These are phyloP conservation scores for Clitopilus passeckerianus DNA, from an alignment of 768 basidiomycete genomes.

Conservation along the genomic window DNA sequence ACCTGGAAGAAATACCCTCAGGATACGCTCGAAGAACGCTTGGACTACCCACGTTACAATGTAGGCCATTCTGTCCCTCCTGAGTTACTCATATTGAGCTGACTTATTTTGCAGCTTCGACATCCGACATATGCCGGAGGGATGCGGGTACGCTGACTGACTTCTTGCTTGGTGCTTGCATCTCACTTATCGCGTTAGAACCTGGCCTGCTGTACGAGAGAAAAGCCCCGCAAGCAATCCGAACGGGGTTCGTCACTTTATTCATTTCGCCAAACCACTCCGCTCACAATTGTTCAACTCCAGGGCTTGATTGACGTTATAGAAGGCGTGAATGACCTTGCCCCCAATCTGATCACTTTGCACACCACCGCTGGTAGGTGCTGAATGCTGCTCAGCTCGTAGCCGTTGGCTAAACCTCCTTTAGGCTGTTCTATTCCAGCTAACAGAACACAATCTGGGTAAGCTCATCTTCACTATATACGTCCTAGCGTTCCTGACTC, in stretches of 20 bases:
- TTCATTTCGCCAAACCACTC: slow-evolving; percentile 30
- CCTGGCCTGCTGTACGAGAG: slow-evolving; percentile 55
- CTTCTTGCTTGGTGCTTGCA: not conserved
- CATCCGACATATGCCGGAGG: slow-evolving; percentile 27
- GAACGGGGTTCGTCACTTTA: slow-evolving; percentile 19
- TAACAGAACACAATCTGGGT: not conserved
- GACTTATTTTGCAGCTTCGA: not conserved
- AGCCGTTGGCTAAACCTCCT: not conserved
- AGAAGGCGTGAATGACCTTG: slow-evolving; percentile 54
- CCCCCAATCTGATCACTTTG: slow-evolving; percentile 46
- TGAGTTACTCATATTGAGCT: not conserved
- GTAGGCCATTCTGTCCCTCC: not conserved
- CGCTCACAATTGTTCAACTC: not conserved
- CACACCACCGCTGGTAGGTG: slow-evolving; percentile 37
- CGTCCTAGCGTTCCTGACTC: not conserved
- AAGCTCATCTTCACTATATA: not conserved
- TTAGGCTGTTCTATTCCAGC: slow-evolving; percentile 16
- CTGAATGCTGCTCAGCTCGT: not conserved
- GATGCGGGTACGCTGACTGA: slow-evolving; percentile 21
- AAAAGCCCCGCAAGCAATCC: slow-evolving; percentile 49
- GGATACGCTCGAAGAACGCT: not conserved
- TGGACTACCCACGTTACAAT: not conserved
- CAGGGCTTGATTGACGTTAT: slow-evolving; percentile 46
- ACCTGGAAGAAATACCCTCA: slow-evolving; percentile 42
- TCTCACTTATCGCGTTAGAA: slow-evolving; percentile 13